Conservation (phyloP, 2,329 filamentous ascomycete genomes). For the Apiospora rasikravindrae region DNA sequence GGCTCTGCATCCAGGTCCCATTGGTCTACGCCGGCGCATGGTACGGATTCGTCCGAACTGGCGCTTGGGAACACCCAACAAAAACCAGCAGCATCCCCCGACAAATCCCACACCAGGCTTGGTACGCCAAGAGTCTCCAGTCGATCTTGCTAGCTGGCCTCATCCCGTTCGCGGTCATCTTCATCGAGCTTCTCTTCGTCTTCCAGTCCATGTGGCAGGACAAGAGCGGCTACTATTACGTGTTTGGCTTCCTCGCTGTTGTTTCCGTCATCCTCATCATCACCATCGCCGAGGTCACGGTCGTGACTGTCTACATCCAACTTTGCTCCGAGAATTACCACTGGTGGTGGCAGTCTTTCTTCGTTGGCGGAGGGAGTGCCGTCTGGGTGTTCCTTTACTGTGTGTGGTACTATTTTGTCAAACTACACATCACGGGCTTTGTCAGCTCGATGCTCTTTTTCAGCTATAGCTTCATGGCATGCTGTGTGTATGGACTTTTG, state of each 20-base stretch:
- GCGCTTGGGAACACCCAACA: constrained; percentile 80
- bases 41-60: constrained; percentile 72
- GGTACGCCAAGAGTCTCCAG: constrained; percentile 72
- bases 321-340: constrained; percentile 86
- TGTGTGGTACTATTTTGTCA: constrained; percentile 81
- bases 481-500: constrained; percentile 78
- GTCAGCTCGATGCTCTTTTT: constrained; percentile 84
- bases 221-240: constrained; percentile 90
- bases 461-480: constrained; percentile 82
- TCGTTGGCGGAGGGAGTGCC: constrained; percentile 76
- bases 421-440: constrained; percentile 81
- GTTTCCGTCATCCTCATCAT: constrained; percentile 75
- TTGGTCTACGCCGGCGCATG: constrained; percentile 82
- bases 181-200: constrained; percentile 85
- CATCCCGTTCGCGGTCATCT: constrained; percentile 85
- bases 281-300: constrained; percentile 81
- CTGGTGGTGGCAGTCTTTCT: constrained; percentile 93
- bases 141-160: constrained; percentile 75
- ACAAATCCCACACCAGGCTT: constrained; percentile 75
- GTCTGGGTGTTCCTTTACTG: constrained; percentile 86
- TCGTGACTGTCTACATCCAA: constrained; percentile 82
- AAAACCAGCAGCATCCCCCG: constrained; percentile 75
- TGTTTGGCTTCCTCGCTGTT: constrained; percentile 83
- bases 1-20: constrained; percentile 85
- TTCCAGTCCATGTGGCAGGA: constrained; percentile 90